A percentile compares a stretch with the other conserved stretches of the same genome.
Conservation (phyloP, 805 yeast species). For the Barnettozyma sp. region DNA sequence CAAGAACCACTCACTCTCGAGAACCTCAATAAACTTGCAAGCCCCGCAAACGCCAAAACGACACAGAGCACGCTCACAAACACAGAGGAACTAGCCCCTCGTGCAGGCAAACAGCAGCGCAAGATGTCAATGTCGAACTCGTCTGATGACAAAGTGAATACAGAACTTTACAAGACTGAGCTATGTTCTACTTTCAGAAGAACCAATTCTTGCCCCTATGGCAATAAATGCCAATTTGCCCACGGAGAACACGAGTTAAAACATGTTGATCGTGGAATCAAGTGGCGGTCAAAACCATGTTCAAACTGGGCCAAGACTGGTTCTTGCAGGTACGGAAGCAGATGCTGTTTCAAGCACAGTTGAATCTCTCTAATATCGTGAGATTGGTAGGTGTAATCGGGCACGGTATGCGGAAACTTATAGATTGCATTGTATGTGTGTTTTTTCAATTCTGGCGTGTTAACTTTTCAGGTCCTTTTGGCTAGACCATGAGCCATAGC, state of each 20-base stretch:
- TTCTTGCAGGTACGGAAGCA: constrained; percentile 77
- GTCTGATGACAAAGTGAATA: constrained; percentile 32
- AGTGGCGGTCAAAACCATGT: constrained; percentile 89
- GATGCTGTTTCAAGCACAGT: constrained; percentile 90
- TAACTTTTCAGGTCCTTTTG: no score
- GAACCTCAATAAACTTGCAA: constrained; percentile 19
- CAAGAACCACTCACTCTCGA: constrained; percentile 21
- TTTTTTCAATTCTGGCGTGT: no score
- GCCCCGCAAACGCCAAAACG: no score
- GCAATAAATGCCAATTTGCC: constrained; percentile 89
- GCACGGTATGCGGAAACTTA: constrained; percentile 1
- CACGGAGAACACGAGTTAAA: constrained; percentile 80
- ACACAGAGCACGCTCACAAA: no score
- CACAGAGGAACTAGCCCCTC: not conserved
- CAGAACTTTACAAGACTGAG: constrained; percentile 83
- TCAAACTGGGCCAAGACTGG: constrained; percentile 82
- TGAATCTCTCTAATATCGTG: constrained; percentile 1
- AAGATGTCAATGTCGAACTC: not conserved
- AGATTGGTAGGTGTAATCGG: no score
- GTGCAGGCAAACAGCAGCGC: not conserved
- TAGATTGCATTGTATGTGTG: no score
- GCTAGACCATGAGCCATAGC: no score
- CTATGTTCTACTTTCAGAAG: constrained; percentile 73
- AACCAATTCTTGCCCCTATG: constrained; percentile 76
- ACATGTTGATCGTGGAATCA: constrained; percentile 61